Evolutionary conservation across 148 eudicot genomes (phyloP).

Genomic region (Vaccinium corymbosum): DNA sequence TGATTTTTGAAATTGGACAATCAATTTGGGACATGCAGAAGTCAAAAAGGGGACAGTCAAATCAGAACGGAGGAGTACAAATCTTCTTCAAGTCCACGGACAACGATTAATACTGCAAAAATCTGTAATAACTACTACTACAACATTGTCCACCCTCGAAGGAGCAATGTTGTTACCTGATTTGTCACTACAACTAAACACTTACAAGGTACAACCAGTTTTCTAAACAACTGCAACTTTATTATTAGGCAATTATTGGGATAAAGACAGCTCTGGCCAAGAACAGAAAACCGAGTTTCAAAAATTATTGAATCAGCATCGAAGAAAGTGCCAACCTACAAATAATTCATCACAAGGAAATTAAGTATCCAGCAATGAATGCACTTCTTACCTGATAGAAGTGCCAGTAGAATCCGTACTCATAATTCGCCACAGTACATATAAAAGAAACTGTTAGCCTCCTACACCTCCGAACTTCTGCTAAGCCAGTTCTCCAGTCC

Average conservation of each 20-base stretch:
- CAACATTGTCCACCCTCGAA: neutral
- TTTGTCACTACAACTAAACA: neutral
- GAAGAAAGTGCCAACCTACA: neutral
- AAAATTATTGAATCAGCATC: neutral
- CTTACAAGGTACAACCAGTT: neutral
- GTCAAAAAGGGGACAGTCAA: too few relatives aligned
- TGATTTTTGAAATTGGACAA: too few relatives aligned
- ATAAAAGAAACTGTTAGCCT: conserved; percentile 85
- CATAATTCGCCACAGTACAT: conserved; percentile 97
- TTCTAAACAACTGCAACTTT: conserved; percentile 4
- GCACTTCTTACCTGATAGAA: conserved; percentile 78
- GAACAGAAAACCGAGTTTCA: neutral
- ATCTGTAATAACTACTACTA: neutral
- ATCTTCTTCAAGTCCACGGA: neutral
- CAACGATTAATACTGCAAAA: neutral
- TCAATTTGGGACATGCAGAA: too few relatives aligned
- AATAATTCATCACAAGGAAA: conserved; percentile 8
- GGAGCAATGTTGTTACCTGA: neutral
- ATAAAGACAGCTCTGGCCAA: neutral
- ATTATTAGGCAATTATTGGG: neutral
- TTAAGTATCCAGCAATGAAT: neutral
- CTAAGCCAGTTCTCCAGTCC: conserved; percentile 97
- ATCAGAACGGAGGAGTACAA: too few relatives aligned
- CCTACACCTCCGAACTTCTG: conserved; percentile 94
- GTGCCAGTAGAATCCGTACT: conserved; percentile 99